Evolutionary conservation across 2,329 filamentous ascomycete genomes (phyloP).

Genomic region (Mariannaea elegans): DNA sequence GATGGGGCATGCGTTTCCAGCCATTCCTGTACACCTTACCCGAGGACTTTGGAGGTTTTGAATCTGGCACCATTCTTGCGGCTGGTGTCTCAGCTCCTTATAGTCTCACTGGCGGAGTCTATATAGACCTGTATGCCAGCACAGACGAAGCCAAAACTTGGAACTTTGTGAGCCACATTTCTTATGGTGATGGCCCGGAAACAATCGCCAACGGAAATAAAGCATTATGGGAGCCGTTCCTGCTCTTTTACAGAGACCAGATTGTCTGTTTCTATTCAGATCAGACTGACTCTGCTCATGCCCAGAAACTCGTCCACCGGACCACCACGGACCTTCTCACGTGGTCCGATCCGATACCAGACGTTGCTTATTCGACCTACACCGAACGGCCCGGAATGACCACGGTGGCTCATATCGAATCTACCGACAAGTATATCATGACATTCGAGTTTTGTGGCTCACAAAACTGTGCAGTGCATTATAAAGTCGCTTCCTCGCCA

Average conservation of each 20-base stretch:
- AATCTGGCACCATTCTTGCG: conserved; percentile 43
- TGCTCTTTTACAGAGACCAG: conserved; percentile 18
- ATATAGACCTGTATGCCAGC: conserved; percentile 24
- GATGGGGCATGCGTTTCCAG: conserved; percentile 73
- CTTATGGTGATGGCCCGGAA: background rate
- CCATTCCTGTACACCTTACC: conserved; percentile 72
- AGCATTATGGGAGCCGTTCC: conserved; percentile 19
- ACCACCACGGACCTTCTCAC: conserved; percentile 63
- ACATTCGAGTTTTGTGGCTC: too few species aligned
- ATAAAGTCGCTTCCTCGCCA: too few species aligned
- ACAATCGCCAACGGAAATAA: conserved; percentile 3
- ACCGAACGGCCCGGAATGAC: conserved; percentile 9
- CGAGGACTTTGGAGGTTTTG: conserved; percentile 62
- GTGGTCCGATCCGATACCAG: conserved; percentile 70
- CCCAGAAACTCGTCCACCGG: conserved; percentile 64
- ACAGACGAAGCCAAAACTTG: conserved; percentile 8
- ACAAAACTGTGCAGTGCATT: too few species aligned
- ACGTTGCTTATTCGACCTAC: conserved; percentile 54
- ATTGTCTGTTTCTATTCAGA: conserved; percentile 19
- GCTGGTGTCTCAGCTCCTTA: conserved; percentile 8
- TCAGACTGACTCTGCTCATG: conserved; percentile 11
- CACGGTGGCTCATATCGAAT: conserved; percentile 17
- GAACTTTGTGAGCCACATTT: conserved; percentile 16
- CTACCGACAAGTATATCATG: too few species aligned
- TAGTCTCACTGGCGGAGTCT: background rate